Conservation (phyloP, 169 alveolate species). For the Pseudocohnilembus persalinus region DNA sequence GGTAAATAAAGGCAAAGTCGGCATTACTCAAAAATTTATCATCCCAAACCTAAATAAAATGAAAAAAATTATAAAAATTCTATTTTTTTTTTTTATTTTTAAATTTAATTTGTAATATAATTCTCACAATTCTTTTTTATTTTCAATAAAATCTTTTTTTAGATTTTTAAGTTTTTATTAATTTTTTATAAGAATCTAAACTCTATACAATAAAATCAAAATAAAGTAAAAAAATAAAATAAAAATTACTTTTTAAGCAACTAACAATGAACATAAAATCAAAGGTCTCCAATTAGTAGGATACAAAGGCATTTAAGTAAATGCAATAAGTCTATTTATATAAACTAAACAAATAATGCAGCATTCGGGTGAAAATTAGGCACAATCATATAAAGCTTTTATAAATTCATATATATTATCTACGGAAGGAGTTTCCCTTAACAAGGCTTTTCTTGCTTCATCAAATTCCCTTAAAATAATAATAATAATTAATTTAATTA, state of each 20-base stretch:
- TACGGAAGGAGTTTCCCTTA: constrained; percentile 82
- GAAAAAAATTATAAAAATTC: no score
- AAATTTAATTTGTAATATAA: no score
- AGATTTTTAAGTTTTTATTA: no score
- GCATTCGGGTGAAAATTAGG: constrained; percentile 87
- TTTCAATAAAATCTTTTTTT: no score
- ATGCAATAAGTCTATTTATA: constrained; percentile 86
- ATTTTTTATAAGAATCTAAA: no score
- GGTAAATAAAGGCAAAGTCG: constrained; percentile 87
- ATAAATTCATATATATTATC: constrained; percentile 86
- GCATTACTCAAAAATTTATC: constrained; percentile 84
- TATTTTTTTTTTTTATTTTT: no score
- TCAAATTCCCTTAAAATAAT: constrained; percentile 56
- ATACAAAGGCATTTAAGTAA: constrained; percentile 81
- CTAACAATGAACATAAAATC: constrained; percentile 76
- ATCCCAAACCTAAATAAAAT: constrained; percentile 69
- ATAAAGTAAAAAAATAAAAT: no score
- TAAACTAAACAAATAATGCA: constrained; percentile 86
- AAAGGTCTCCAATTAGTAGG: constrained; percentile 90
- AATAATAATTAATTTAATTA: no score
- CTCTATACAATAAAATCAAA: no score
- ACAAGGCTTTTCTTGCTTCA: constrained; percentile 59
- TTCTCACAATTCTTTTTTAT: no score
- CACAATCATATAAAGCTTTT: constrained; percentile 86
- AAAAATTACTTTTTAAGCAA: constrained; percentile 84